Evolutionary conservation across 2,329 filamentous ascomycete species (phyloP).

Genomic region (Microdochium paspali): DNA sequence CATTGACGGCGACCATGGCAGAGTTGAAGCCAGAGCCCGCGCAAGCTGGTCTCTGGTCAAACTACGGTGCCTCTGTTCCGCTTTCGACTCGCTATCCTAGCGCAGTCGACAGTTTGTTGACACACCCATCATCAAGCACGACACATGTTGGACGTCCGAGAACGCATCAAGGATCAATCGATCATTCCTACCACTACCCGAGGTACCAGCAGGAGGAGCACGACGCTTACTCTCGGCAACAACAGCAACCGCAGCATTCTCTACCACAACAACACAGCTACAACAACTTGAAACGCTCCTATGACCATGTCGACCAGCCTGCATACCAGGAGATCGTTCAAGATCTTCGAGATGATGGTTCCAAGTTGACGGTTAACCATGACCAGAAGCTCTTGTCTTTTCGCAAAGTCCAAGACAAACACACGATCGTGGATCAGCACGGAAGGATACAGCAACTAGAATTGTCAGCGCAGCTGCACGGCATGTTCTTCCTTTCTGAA

Average conservation of each 20-base stretch:
- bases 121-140: slow-evolving; percentile 32
- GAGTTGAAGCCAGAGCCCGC: slow-evolving; percentile 51
- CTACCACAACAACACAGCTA: slow-evolving; percentile 42
- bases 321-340: slow-evolving; percentile 53
- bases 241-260: slow-evolving; percentile 37
- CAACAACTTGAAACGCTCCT: slow-evolving; percentile 46
- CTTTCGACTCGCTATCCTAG: slow-evolving; percentile 41
- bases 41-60: slow-evolving; percentile 49
- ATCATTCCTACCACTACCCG: slow-evolving; percentile 42
- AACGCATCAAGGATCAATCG: slow-evolving; percentile 38
- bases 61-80: slow-evolving; percentile 45
- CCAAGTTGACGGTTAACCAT: slow-evolving; percentile 47
- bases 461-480: slow-evolving; percentile 65
- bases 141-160: slow-evolving; percentile 39
- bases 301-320: slow-evolving; percentile 44
- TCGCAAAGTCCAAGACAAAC: slow-evolving; percentile 46
- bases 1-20: slow-evolving; percentile 54
- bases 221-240: slow-evolving; percentile 44
- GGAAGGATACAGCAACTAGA: slow-evolving; percentile 53
- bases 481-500: slow-evolving; percentile 84
- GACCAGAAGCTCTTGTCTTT: slow-evolving; percentile 54
- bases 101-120: slow-evolving; percentile 38
- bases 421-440: slow-evolving; percentile 50
- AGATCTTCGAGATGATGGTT: slow-evolving; percentile 48
- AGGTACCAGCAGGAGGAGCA: slow-evolving; percentile 46